Conservation (phyloP, 345 rosid genomes). For the Dipteronia dyeriana region DNA sequence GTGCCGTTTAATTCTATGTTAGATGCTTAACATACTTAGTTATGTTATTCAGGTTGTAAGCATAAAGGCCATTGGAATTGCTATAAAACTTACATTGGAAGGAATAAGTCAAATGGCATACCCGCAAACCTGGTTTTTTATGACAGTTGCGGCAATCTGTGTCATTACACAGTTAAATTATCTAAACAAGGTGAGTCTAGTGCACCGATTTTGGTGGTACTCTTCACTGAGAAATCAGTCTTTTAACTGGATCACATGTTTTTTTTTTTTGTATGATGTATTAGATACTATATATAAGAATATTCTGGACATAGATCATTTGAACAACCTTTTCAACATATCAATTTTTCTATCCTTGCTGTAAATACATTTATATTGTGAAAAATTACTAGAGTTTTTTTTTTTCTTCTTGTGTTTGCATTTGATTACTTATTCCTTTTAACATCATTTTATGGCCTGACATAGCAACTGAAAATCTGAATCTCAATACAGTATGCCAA, state of each 20-base stretch:
- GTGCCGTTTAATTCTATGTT: not conserved
- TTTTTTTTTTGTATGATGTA: not conserved
- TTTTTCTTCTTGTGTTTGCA: too few species aligned
- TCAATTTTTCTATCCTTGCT: too few species aligned
- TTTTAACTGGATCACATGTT: not conserved
- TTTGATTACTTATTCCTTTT: too few species aligned
- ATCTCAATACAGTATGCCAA: not conserved
- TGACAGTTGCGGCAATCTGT: slow-evolving; percentile 80
- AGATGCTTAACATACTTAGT: slow-evolving; percentile 9
- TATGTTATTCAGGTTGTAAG: slow-evolving; percentile 66
- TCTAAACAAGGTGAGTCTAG: slow-evolving; percentile 67
- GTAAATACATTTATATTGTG: too few species aligned
- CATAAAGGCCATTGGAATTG: slow-evolving; percentile 95
- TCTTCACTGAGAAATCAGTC: not conserved
- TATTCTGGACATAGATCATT: too few species aligned
- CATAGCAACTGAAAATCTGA: not conserved
- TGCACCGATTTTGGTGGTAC: not conserved
- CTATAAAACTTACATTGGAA: slow-evolving; percentile 82
- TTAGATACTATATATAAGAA: not conserved
- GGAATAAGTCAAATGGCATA: slow-evolving; percentile 78
- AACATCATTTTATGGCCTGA: not conserved
- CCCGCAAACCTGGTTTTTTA: slow-evolving; percentile 91
- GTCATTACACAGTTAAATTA: slow-evolving; percentile 86
- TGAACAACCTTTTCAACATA: too few species aligned
- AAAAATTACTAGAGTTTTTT: too few species aligned